Evolutionary conservation across 306 rosid genomes (phyloP).

Genomic region (Inga leiocalycina): DNA sequence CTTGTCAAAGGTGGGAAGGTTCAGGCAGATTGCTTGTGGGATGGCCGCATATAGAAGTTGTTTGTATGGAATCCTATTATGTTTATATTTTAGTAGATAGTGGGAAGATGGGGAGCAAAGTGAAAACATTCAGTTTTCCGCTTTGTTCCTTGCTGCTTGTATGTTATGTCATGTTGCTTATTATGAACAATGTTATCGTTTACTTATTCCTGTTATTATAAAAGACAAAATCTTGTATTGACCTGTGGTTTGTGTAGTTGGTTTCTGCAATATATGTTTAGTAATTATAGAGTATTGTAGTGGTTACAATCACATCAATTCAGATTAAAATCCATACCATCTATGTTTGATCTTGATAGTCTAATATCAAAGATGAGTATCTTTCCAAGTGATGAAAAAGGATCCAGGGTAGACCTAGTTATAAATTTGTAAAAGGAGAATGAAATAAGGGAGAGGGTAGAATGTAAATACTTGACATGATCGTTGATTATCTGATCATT

Average conservation of each 20-base stretch:
- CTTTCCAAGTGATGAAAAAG: background rate
- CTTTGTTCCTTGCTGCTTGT: background rate
- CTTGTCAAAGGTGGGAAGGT: slow-evolving; percentile 52
- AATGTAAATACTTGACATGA: background rate
- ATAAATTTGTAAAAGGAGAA: no score
- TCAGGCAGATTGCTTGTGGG: slow-evolving; percentile 56
- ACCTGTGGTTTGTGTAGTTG: background rate
- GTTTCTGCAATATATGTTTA: background rate
- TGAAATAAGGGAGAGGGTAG: background rate
- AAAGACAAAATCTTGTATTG: background rate
- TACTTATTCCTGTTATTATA: background rate
- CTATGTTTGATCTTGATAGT: background rate
- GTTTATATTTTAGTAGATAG: background rate
- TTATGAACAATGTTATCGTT: background rate
- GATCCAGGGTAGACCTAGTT: background rate
- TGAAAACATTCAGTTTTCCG: background rate
- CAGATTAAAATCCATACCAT: background rate
- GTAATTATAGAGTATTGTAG: background rate
- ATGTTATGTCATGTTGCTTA: background rate
- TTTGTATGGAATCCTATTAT: background rate
- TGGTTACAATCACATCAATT: background rate
- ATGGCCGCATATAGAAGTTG: slow-evolving; percentile 48
- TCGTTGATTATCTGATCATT: background rate
- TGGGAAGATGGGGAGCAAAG: background rate
- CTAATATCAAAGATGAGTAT: background rate